Base-by-base conservation (phyloP, 305 asterid species). In the Rubia occidens region DNA sequence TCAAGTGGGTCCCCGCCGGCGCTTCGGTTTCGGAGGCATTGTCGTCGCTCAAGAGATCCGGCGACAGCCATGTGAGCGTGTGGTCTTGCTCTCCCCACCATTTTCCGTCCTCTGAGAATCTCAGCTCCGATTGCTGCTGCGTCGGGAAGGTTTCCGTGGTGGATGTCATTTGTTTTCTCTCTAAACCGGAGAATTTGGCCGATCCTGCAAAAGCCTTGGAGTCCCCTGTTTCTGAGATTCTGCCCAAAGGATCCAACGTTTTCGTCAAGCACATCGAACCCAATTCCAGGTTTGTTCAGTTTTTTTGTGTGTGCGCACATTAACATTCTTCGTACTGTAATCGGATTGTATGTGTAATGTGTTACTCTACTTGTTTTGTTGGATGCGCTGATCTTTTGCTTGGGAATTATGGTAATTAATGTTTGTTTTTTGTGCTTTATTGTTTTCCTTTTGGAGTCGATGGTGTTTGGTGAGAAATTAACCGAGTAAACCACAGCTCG, bases 71-170 rank as follows among this genome's bases (percentile, higher is more conserved):
- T 73, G 69, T 91, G 20, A 86, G 95, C 87, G 85, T 91, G 29
- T 91, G 96, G 97, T 73, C 76, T 66, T 79, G 83, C 66, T 60
- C 63, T 62, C 29, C 9, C 3, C 62, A 69, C 24, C 78, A 68
- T 47, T n/a, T 65, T 8, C 60, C 56, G 29, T 2, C 37, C 11
- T 3, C n/a, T 14, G 60, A 39, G 8, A 68, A 67, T 21, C 82
- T 71, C 11, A 63, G 75, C 17, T 17, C 59, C 11, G 58, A 11
- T 17, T 82, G 89, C 74, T 66, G 21, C 54, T 87, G 96, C 67
- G 78, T 87, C 8, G 97, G 96, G 9, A 89, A 89, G 80, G 74
- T 89, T 65, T 82, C 84, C 78, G 64, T 77, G 68, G 90, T 84
- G 5, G 94, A 91, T 73, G 83, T 77, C 71, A 85, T 86, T 76